Evolutionary conservation across 75 land plant species (phyloP).

Genomic region (Adiantum capillusveneris): DNA sequence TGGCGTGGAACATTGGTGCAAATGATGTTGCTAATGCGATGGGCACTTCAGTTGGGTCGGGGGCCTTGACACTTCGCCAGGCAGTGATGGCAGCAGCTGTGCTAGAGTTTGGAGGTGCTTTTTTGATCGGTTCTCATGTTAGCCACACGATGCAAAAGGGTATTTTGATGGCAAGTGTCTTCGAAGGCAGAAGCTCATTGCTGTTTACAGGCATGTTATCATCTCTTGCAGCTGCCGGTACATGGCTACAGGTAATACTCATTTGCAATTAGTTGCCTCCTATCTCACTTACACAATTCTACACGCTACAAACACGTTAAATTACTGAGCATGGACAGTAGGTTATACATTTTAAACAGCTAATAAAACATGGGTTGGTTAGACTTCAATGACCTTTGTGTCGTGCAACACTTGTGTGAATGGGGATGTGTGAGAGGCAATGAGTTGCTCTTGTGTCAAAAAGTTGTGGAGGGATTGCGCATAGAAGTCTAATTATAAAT

Average conservation of each 20-base stretch:
- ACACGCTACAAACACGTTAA: too few species aligned
- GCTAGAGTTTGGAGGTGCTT: slow-evolving; percentile 85
- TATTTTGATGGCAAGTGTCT: slow-evolving; percentile 62
- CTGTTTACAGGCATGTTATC: slow-evolving; percentile 85
- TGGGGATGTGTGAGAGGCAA: too few species aligned
- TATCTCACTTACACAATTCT: too few species aligned
- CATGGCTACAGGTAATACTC: slow-evolving; percentile 95
- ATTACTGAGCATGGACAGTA: too few species aligned
- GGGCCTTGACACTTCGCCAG: slow-evolving; percentile 75
- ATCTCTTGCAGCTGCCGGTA: slow-evolving; percentile 85
- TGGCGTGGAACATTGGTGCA: slow-evolving; percentile 98
- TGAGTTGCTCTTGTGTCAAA: too few species aligned
- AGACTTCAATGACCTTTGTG: too few species aligned
- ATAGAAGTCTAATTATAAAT: too few species aligned
- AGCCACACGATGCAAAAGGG: slow-evolving; percentile 97
- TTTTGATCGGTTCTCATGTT: slow-evolving; percentile 86
- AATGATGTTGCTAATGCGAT: slow-evolving; percentile 97
- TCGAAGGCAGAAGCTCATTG: slow-evolving; percentile 62
- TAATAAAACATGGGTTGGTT: too few species aligned
- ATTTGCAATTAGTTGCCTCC: too few species aligned
- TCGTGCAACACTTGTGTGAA: too few species aligned
- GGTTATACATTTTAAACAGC: too few species aligned
- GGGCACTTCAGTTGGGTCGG: slow-evolving; percentile 97
- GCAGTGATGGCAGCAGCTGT: slow-evolving; percentile 84
- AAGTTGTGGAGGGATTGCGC: too few species aligned